Evolutionary conservation across 192 early-diverging fungal genomes (phyloP).

Genomic region (Piromyces finnis): DNA sequence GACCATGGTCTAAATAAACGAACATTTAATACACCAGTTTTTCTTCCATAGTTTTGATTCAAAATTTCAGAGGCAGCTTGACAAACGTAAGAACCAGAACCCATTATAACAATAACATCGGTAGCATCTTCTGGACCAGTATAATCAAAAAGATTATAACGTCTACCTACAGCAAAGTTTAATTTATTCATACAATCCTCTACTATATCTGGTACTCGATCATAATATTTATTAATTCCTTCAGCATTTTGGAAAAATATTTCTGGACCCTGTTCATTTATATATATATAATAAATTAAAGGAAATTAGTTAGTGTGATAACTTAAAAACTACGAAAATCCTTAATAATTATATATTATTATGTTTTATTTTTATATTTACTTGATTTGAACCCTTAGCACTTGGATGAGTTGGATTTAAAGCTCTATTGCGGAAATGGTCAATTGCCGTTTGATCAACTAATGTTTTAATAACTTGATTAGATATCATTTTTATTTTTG

Average conservation of each 20-base stretch:
- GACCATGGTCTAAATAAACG: constrained; percentile 77
- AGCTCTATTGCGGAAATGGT: background rate
- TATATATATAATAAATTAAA: too few species aligned
- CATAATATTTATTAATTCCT: background rate
- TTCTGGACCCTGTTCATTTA: background rate
- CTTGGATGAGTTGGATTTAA: background rate
- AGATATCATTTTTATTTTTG: background rate
- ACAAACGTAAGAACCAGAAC: constrained; percentile 23
- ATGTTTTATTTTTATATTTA: background rate
- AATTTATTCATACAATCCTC: background rate
- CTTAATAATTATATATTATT: too few species aligned
- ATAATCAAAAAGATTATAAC: constrained; percentile 21
- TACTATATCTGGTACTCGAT: background rate
- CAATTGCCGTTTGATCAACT: background rate
- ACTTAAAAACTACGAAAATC: too few species aligned
- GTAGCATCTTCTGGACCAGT: constrained; percentile 48
- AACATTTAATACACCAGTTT: constrained; percentile 56
- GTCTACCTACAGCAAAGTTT: background rate
- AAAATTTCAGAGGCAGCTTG: background rate
- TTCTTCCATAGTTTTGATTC: constrained; percentile 5
- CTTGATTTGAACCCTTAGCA: background rate
- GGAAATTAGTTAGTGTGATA: too few species aligned
- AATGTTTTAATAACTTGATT: background rate
- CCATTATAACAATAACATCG: constrained; percentile 61
- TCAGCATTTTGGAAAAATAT: background rate